phyloP scores from a whole-genome alignment of 495 filamentous ascomycete species.

The Tuber brumale region DNA sequence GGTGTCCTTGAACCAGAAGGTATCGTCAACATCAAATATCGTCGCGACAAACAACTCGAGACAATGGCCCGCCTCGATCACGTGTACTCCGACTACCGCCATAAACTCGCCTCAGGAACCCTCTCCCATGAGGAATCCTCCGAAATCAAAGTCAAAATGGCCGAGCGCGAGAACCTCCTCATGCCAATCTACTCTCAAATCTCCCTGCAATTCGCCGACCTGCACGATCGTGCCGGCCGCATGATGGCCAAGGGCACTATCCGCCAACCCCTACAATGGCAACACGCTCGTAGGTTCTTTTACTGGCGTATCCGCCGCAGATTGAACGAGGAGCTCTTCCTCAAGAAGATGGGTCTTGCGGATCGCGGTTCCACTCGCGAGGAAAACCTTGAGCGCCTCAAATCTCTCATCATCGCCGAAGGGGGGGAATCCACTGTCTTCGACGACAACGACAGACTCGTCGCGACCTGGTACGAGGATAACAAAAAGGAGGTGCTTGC shows the following conservation, averaged over 20 bases:
- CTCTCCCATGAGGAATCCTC: slow-evolving; percentile 66
- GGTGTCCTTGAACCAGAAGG: slow-evolving; percentile 97
- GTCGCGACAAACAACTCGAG: slow-evolving; percentile 92
- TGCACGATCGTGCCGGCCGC: slow-evolving; percentile 93
- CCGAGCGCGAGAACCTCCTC: slow-evolving; percentile 76
- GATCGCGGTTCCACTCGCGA: slow-evolving; percentile 45
- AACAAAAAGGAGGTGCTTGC: slow-evolving; percentile 71
- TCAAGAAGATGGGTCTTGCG: slow-evolving; percentile 72
- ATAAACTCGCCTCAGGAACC: slow-evolving; percentile 59
- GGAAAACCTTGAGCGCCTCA: slow-evolving; percentile 42
- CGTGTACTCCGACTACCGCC: slow-evolving; percentile 73
- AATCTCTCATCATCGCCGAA: slow-evolving; percentile 36
- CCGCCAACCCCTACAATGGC: slow-evolving; percentile 74
- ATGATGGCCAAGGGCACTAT: slow-evolving; percentile 97
- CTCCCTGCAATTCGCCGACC: slow-evolving; percentile 87
- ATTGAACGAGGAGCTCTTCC: slow-evolving; percentile 90
- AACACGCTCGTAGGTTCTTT: slow-evolving; percentile 92
- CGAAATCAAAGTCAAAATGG: slow-evolving; percentile 78
- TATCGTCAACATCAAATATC: slow-evolving; percentile 97
- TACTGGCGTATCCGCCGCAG: slow-evolving; percentile 98
- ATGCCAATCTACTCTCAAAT: slow-evolving; percentile 91
- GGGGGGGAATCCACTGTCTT: slow-evolving; percentile 47
- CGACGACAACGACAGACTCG: slow-evolving; percentile 67
- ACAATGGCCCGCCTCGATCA: slow-evolving; percentile 94
- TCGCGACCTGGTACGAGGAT: slow-evolving; percentile 96